Conservation (phyloP, 78 protist genomes). For the Salpingoeca rosetta region DNA sequence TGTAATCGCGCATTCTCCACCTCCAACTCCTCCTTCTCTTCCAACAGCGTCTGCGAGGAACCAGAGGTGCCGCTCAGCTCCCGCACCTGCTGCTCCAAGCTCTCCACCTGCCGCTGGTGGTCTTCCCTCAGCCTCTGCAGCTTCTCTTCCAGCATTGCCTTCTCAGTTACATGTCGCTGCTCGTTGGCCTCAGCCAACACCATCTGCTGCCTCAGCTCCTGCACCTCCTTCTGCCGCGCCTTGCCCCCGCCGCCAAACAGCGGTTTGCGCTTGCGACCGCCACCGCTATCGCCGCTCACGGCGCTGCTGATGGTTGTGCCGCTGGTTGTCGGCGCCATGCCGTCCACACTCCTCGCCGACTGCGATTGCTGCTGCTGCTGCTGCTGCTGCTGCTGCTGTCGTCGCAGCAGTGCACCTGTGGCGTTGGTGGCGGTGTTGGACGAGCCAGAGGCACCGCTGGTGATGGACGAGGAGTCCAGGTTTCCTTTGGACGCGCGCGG, state of each 20-base stretch:
- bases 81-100: not conserved
- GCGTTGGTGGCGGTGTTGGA: not conserved
- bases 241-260: too few relatives aligned
- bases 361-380: not conserved
- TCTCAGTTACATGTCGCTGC: not conserved
- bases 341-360: not conserved
- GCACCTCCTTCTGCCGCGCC: not conserved
- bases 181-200: not conserved
- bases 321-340: not conserved
- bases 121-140: not conserved
- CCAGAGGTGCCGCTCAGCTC: not conserved
- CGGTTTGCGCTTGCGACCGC: not conserved
- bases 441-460: not conserved
- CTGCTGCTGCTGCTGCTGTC: not conserved
- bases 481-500: not conserved
- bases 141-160: not conserved
- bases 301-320: not conserved
- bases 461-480: not conserved
- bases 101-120: not conserved
- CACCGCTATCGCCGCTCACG: not conserved
- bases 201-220: not conserved
- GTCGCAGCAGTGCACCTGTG: not conserved
- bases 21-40: not conserved
- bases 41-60: not conserved
- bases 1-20: not conserved